phyloP scores from a whole-genome alignment of 768 basidiomycete genomes.

The Lentinula edodes region DNA sequence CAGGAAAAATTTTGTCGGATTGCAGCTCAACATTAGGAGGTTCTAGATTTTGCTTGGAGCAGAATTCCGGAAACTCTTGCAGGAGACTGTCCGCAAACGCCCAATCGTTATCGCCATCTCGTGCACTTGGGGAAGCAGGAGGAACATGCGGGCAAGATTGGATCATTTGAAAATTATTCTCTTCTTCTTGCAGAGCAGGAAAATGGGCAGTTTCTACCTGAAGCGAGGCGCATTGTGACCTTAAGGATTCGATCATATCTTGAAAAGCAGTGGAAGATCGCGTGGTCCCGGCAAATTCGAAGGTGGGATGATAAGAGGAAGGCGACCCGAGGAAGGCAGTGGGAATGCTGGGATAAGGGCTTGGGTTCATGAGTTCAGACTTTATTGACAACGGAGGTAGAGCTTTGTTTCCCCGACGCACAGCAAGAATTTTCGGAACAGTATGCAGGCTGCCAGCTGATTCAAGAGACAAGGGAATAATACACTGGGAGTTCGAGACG shows the following conservation, averaged over 20 bases:
- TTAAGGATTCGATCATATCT: constrained; percentile 41
- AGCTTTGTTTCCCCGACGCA: constrained; percentile 30
- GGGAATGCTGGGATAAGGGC: constrained; percentile 34
- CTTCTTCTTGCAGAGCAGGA: constrained; percentile 4
- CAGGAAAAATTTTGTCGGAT: not conserved
- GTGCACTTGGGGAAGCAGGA: constrained; percentile 10
- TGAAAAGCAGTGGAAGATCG: constrained; percentile 27
- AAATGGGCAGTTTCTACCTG: constrained; percentile 7
- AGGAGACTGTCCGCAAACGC: constrained; percentile 27
- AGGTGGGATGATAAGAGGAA: constrained; percentile 29
- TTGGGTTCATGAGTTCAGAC: constrained; percentile 2
- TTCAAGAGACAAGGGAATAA: constrained; percentile 30
- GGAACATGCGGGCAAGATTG: not conserved
- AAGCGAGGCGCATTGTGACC: constrained; percentile 29
- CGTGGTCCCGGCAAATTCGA: constrained; percentile 19
- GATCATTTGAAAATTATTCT: not conserved
- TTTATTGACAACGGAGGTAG: constrained; percentile 25
- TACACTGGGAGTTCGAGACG: constrained; percentile 36
- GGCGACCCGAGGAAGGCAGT: constrained; percentile 38
- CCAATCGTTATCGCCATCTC: constrained; percentile 27
- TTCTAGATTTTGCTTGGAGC: not conserved
- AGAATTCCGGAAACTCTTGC: not conserved
- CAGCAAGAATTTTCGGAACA: constrained; percentile 21
- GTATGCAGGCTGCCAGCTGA: constrained; percentile 22
- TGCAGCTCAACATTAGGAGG: not conserved